Conservation (phyloP, 108 stramenopile species). For the Thalassiosira profunda region DNA sequence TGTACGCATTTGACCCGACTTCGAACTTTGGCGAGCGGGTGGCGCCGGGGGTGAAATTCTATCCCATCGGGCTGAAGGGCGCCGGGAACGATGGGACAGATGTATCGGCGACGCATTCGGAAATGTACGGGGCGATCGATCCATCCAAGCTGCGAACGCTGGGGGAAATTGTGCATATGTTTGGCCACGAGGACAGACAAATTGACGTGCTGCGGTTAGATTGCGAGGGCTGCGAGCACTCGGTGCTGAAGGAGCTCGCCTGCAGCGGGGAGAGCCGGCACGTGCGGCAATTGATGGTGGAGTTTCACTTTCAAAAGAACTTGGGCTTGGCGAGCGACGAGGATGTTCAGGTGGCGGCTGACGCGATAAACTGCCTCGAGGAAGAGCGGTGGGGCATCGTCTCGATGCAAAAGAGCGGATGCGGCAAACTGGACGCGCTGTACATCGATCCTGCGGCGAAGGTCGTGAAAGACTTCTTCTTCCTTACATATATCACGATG, state of each 20-base stretch:
- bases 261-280: conserved; percentile 14
- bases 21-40: conserved; percentile 4
- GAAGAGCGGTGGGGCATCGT: conserved; percentile 25
- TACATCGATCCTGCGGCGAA: conserved; percentile 12
- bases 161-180: conserved; percentile 34
- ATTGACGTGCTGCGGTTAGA: conserved; percentile 64
- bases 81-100: conserved; percentile 8
- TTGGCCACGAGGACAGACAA: conserved; percentile 53
- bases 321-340: conserved; percentile 21
- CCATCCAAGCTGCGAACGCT: conserved; percentile 16
- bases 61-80: conserved; percentile 19
- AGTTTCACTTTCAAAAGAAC: conserved; percentile 39
- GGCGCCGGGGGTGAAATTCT: conserved; percentile 19
- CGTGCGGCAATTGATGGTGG: conserved; percentile 29
- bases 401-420: conserved; percentile 18
- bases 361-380: conserved; percentile 28
- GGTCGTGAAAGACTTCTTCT: background rate
- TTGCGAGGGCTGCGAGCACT: conserved; percentile 69
- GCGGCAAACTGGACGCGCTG: conserved; percentile 12
- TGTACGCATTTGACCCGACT: conserved; percentile 33
- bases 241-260: conserved; percentile 13
- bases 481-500: conserved; percentile 11
- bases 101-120: conserved; percentile 14
- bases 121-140: conserved; percentile 11
- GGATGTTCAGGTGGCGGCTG: conserved; percentile 24